phyloP scores from a whole-genome alignment of 2,329 filamentous ascomycete genomes.

The Fusarium sp. region DNA sequence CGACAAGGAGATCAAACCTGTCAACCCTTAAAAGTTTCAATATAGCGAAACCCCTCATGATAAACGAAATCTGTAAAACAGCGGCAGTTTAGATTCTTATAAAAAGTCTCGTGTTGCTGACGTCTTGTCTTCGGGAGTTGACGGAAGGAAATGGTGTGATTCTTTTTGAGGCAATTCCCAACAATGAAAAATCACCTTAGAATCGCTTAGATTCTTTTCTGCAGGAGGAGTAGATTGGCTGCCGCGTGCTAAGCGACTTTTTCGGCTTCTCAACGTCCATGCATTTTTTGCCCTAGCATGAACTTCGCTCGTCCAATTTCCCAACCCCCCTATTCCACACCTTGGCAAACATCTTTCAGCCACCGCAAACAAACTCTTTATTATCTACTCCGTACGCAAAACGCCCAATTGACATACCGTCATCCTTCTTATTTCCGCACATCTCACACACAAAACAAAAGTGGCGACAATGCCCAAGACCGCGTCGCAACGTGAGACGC shows the following conservation, averaged over 20 bases:
- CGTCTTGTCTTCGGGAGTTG: neutral
- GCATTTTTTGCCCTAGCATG: neutral
- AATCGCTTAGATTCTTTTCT: neutral
- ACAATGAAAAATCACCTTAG: conserved; percentile 8
- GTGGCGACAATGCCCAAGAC: conserved; percentile 22
- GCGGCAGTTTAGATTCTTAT: neutral
- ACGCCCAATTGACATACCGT: neutral
- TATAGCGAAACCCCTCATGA: neutral
- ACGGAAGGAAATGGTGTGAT: conserved; percentile 23
- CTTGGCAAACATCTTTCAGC: neutral
- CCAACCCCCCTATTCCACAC: conserved; percentile 4
- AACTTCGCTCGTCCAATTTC: conserved; percentile 10
- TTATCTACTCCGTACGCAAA: neutral
- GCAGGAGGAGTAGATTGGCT: neutral
- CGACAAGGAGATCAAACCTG: conserved; percentile 3
- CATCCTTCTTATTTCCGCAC: neutral
- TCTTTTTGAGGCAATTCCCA: neutral
- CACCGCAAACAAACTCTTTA: neutral
- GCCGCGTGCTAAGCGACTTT: neutral
- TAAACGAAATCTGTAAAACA: neutral
- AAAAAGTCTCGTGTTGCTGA: conserved; percentile 15
- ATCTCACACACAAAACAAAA: conserved; percentile 13
- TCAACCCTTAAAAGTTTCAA: neutral
- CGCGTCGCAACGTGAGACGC: conserved; percentile 38
- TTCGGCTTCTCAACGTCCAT: neutral